A percentile compares a stretch with the other conserved stretches of the same genome.
These are phyloP conservation scores for Fusarium scirpi DNA, from an alignment of 2,329 filamentous ascomycete genomes.

Conservation along the genomic window DNA sequence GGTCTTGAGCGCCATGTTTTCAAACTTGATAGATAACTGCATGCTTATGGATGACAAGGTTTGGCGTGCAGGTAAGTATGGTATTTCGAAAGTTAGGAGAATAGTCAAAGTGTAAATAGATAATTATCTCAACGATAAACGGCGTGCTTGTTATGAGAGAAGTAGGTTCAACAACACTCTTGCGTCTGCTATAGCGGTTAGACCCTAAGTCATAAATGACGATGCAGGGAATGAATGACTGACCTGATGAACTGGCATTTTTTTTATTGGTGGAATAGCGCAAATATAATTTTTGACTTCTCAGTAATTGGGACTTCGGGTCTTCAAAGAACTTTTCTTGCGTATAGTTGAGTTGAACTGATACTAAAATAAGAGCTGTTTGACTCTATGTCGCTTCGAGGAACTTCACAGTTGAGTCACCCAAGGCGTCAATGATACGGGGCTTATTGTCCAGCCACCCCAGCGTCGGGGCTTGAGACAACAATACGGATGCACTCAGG, in stretches of 20 bases:
- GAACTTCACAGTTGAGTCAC: slow-evolving; percentile 35
- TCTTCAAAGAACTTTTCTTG: neutral
- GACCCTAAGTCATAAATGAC: slow-evolving; percentile 18
- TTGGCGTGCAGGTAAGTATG: neutral
- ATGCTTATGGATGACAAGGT: neutral
- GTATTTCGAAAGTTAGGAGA: slow-evolving; percentile 2
- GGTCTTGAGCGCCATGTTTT: slow-evolving; percentile 35
- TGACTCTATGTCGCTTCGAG: slow-evolving; percentile 41
- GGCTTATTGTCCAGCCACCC: slow-evolving; percentile 60
- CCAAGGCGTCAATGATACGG: slow-evolving; percentile 39
- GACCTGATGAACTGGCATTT: slow-evolving; percentile 39
- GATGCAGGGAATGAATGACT: neutral
- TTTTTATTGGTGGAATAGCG: slow-evolving; percentile 5
- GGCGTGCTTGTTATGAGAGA: slow-evolving; percentile 16
- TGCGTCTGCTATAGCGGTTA: neutral
- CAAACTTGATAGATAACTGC: neutral
- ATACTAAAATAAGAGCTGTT: slow-evolving; percentile 25
- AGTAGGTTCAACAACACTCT: slow-evolving; percentile 14
- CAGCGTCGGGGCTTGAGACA: slow-evolving; percentile 64
- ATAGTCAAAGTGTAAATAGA: neutral
- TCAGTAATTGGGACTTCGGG: neutral
- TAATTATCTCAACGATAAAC: slow-evolving; percentile 7
- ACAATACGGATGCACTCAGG: slow-evolving; percentile 36
- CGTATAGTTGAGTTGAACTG: slow-evolving; percentile 3
- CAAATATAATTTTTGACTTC: neutral